These are phyloP conservation scores for Pythium phragmitis DNA, from an alignment of 352 stramenopile genomes.

Conservation along the genomic window DNA sequence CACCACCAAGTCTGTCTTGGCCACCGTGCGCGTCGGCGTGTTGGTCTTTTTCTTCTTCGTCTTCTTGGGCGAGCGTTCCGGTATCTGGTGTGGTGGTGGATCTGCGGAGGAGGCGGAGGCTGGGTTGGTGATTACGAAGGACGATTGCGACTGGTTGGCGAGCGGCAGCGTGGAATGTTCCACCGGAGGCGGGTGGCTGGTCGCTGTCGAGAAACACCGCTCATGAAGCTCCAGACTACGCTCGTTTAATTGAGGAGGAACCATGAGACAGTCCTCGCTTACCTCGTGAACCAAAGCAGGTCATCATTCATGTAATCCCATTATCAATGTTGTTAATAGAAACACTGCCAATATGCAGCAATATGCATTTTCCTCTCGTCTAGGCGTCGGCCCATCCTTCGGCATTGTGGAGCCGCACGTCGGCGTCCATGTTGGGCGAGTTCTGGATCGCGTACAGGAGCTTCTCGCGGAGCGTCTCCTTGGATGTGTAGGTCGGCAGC, in stretches of 20 bases:
- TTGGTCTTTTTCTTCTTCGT: slow-evolving; percentile 18
- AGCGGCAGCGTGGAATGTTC: too few species aligned
- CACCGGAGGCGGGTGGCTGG: too few species aligned
- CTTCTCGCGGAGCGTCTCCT: slow-evolving; percentile 83
- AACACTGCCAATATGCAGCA: not conserved
- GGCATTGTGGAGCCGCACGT: slow-evolving; percentile 90
- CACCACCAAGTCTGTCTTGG: slow-evolving; percentile 14
- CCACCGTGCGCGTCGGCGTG: not conserved
- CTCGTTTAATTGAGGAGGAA: too few species aligned
- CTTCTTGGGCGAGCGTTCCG: slow-evolving; percentile 12
- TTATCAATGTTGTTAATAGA: not conserved
- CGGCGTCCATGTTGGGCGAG: slow-evolving; percentile 95
- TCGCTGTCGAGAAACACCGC: too few species aligned
- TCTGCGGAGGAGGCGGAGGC: too few species aligned
- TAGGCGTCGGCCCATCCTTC: slow-evolving; percentile 88
- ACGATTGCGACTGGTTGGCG: too few species aligned
- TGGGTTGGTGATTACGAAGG: too few species aligned
- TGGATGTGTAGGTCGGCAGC: slow-evolving; percentile 93
- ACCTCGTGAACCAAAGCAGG: too few species aligned
- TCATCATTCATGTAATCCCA: too few species aligned
- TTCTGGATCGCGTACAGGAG: slow-evolving; percentile 95
- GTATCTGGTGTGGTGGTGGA: too few species aligned
- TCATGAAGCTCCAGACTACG: too few species aligned
- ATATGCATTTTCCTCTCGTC: slow-evolving; percentile 2
- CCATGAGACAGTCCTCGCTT: too few species aligned